Evolutionary conservation across 169 alveolate genomes (phyloP), one percentile per base, ranked within the genome.

Genomic region (Cryptosporidium viatorum): DNA sequence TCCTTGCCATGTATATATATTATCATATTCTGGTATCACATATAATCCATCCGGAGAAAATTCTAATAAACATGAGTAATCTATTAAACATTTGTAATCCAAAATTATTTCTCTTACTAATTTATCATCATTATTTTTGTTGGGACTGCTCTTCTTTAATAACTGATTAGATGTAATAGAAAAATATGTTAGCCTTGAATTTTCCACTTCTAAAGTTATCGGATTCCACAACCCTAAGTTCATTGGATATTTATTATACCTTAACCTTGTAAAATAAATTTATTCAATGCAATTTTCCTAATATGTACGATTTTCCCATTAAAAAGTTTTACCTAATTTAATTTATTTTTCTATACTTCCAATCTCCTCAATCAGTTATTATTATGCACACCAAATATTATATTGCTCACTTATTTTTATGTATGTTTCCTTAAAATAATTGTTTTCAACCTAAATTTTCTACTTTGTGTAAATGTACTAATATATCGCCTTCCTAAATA

Each of bases 141-240:
- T 59, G 14, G 73, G 23, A 14, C 10, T 10, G n/a, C 26, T 50
- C 16, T 37, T 55, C 33, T 39, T 65, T 35, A 80, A 31, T 26
- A 80, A 29, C 29, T 59, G 62, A 35, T 50, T 51, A 8, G 89
- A 80, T 65, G 39, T 80, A 23, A 80, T 62, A 6, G 89, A 43
- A 45, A 80, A 80, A 37, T 80, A 80, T 60, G 89, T 80, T 31
- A 80, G 68, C 65, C 89, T 80, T 43, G 89, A 80, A 67, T 80
- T 80, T 4, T 62, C 73, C 69, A 65, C 75, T 18, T 80, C 89
- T 16, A 80, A 48, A 60, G 89, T 65, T 60, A 29, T 29, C 26
- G 89, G 89, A 41, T 80, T 80, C 89, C 89, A 80, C 21, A 80
- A 18, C n/a, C 68, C 75, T 62, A 80, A 48, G 16, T 80, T 80